These are phyloP conservation scores for Neonothopanus nambi DNA, from an alignment of 1,284 basidiomycete genomes.

Conservation along the genomic window DNA sequence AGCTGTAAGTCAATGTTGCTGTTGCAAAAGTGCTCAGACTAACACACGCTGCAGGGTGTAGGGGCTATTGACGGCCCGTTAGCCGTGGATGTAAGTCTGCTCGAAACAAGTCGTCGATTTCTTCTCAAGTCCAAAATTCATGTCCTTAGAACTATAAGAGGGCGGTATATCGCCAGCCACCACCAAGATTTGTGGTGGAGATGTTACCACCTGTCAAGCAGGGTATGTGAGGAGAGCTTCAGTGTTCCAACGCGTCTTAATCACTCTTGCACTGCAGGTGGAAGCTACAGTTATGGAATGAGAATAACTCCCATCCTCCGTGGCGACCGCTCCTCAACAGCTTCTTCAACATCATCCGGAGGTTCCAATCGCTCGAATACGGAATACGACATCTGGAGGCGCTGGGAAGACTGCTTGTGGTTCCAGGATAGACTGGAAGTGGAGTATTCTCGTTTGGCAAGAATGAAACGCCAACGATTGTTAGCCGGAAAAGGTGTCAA, in stretches of 20 bases:
- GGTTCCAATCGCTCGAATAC: slow-evolving; percentile 9
- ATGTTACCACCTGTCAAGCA: slow-evolving; percentile 59
- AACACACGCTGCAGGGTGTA: not conserved
- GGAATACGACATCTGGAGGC: slow-evolving; percentile 72
- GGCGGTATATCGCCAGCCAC: slow-evolving; percentile 60
- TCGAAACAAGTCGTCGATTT: not conserved
- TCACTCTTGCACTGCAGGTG: slow-evolving; percentile 38
- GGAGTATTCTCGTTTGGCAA: slow-evolving; percentile 62
- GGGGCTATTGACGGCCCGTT: slow-evolving; percentile 26
- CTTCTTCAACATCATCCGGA: slow-evolving; percentile 34
- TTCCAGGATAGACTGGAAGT: slow-evolving; percentile 69
- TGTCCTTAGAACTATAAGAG: slow-evolving; percentile 45
- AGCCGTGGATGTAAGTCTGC: slow-evolving; percentile 29
- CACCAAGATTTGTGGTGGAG: slow-evolving; percentile 58
- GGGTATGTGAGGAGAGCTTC: slow-evolving; percentile 38
- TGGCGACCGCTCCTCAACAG: slow-evolving; percentile 40
- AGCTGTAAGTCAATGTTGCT: slow-evolving; percentile 6
- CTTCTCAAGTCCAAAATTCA: slow-evolving; percentile 4
- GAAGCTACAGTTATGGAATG: slow-evolving; percentile 60
- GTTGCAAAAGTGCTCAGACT: slow-evolving; percentile 3
- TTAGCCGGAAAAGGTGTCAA: slow-evolving; percentile 72
- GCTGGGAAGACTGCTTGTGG: slow-evolving; percentile 78
- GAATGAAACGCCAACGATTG: slow-evolving; percentile 63
- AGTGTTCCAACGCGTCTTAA: not conserved
- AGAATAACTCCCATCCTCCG: slow-evolving; percentile 48